phyloP scores from a whole-genome alignment of 2,329 filamentous ascomycete species.

The Tolypocladium sp. region DNA sequence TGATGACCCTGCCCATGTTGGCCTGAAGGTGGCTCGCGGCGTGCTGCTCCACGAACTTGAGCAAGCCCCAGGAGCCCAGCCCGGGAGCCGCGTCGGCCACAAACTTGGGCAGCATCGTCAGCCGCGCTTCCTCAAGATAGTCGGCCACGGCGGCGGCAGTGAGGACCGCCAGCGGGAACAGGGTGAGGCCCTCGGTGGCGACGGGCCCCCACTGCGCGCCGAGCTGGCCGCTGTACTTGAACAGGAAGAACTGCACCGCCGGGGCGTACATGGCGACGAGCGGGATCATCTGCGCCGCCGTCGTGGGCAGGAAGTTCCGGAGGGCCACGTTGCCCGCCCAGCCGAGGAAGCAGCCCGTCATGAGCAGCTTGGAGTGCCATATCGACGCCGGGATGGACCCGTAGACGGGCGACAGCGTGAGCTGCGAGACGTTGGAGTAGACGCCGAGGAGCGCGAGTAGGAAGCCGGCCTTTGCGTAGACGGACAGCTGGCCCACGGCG shows the following conservation, averaged over 20 bases:
- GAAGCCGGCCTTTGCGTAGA: conserved; percentile 25
- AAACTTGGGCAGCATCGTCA: conserved; percentile 45
- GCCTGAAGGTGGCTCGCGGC: conserved; percentile 30
- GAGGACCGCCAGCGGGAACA: conserved; percentile 60
- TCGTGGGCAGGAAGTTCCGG: conserved; percentile 32
- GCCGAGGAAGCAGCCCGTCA: conserved; percentile 58
- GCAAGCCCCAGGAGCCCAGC: conserved; percentile 56
- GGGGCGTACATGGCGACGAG: conserved; percentile 70
- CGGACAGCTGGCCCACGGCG: conserved; percentile 23
- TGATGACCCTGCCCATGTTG: conserved; percentile 50
- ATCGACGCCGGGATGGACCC: conserved; percentile 70
- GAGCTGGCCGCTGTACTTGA: conserved; percentile 53
- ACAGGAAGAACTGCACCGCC: conserved; percentile 61
- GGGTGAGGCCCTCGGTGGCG: conserved; percentile 63
- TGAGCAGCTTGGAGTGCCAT: conserved; percentile 61
- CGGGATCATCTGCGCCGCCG: conserved; percentile 50
- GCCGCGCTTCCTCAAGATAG: conserved; percentile 51
- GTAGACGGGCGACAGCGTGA: conserved; percentile 78
- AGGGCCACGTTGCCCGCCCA: conserved; percentile 59
- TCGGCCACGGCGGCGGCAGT: conserved; percentile 55
- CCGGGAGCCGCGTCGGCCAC: conserved; percentile 56
- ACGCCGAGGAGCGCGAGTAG: conserved; percentile 37
- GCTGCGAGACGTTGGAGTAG: conserved; percentile 61
- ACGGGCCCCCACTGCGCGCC: conserved; percentile 66
- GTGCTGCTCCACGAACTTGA: conserved; percentile 39